Conservation (phyloP, 257 asterid genomes). For the Primulina huaijiensis region DNA sequence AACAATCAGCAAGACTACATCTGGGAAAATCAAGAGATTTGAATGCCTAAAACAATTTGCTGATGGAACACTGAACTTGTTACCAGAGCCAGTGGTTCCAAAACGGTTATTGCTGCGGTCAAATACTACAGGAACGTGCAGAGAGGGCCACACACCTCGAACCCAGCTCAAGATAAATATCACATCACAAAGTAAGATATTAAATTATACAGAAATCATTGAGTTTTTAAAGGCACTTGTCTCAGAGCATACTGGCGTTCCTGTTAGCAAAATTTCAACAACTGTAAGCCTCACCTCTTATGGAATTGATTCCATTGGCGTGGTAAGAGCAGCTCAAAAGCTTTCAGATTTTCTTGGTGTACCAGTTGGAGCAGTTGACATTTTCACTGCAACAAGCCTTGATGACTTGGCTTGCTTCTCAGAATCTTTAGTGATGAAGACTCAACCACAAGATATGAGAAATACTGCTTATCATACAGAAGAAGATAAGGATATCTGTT, state of each 20-base stretch:
- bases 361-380: constrained; percentile 86
- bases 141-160: constrained; percentile 71
- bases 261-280: constrained; percentile 52
- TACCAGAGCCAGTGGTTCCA: constrained; percentile 42
- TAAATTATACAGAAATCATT: constrained; percentile 43
- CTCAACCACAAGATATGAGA: constrained; percentile 40
- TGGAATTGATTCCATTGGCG: constrained; percentile 94
- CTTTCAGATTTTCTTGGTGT: constrained; percentile 76
- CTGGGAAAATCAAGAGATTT: constrained; percentile 74
- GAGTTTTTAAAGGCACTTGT: constrained; percentile 58
- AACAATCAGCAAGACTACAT: constrained; percentile 77
- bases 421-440: constrained; percentile 49
- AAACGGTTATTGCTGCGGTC: constrained; percentile 53
- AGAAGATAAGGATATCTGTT: constrained; percentile 38
- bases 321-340: constrained; percentile 89
- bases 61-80: constrained; percentile 59
- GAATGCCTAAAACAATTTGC: constrained; percentile 73
- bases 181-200: constrained; percentile 30
- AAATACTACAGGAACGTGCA: constrained; percentile 74
- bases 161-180: constrained; percentile 30
- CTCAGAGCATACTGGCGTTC: constrained; percentile 65
- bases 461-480: constrained; percentile 29
- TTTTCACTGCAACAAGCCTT: constrained; percentile 79
- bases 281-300: constrained; percentile 60
- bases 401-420: constrained; percentile 75